Percentiles rank a stretch among this genome's conserved stretches.
Conservation (phyloP, 116 monocot genomes). For the Posidonia oceanica region DNA sequence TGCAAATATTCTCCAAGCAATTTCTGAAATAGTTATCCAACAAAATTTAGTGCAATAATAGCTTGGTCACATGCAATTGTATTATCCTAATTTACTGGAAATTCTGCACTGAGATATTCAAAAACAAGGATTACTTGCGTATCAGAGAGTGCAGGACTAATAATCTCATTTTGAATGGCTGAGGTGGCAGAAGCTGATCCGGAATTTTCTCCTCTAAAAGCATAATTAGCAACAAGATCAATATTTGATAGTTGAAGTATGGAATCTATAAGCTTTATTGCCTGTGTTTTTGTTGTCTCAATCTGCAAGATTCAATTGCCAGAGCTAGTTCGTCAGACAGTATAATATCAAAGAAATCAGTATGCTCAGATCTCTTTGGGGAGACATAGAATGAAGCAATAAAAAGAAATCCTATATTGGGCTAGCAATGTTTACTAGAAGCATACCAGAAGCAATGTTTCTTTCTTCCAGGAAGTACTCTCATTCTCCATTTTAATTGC, state of each 20-base stretch:
- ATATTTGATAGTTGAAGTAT: constrained; percentile 79
- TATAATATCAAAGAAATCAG: constrained; percentile 2
- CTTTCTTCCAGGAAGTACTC: constrained; percentile 57
- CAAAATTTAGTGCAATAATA: not conserved
- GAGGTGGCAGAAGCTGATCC: constrained; percentile 28
- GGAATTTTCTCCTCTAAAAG: constrained; percentile 57
- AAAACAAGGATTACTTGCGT: constrained; percentile 30
- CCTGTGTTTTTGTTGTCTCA: constrained; percentile 48
- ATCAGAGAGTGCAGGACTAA: constrained; percentile 57
- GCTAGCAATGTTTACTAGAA: not conserved
- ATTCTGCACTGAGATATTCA: not conserved
- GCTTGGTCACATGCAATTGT: no score
- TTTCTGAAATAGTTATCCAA: constrained; percentile 25
- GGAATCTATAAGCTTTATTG: constrained; percentile 57
- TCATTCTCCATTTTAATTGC: constrained; percentile 66
- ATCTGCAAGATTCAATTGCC: constrained; percentile 36
- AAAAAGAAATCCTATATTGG: not conserved
- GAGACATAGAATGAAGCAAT: not conserved
- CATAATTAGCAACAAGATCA: constrained; percentile 70
- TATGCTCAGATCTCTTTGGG: not conserved
- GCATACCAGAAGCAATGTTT: constrained; percentile 40
- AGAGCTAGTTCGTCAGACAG: not conserved
- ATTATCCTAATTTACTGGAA: not conserved
- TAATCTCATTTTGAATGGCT: constrained; percentile 77
- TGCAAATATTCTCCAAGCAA: constrained; percentile 58